Base-by-base conservation (phyloP, 108 stramenopile species). In the Seminavis robusta region DNA sequence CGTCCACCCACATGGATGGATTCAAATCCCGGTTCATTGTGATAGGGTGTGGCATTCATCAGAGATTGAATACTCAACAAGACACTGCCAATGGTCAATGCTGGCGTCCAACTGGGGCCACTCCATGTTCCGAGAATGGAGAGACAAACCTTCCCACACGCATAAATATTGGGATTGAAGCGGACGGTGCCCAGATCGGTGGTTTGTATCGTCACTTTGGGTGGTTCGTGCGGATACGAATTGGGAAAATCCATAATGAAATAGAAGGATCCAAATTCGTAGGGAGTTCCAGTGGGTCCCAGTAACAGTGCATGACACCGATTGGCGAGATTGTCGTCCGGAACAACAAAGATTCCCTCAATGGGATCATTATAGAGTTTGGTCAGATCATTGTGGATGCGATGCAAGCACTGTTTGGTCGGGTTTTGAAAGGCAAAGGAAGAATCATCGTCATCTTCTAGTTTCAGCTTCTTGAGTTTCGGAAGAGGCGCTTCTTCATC, bases 101-200 rank as follows among this genome's bases (percentile, higher is more conserved):
- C 60, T 5, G 75, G 65, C n/a, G 68, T 67, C 94, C 94, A 94
- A 7, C 67, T 48, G 13, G 81, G 82, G 0, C 92, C 94, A 1
- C 17, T 2, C 79, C 79, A 80, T 1, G 79, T 80, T 4, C 73
- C 73, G 16, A 81, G 59, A 41, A 81, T 36, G 42, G 65, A 61
- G 30, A 78, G 51, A 50, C 86, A 84, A 0, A 88, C 88, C 52
- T 90, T 95, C 7, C 94, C 94, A 66, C 65, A 41, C 23, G 56
- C 57, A 63, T 97, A 95, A 0, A 97, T 70, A 67, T 95, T 97
- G 7, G 94, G 95, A 56, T 89, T 90, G 65, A 91, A 93, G 4
- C 94, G 63, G 19, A 75, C 65, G 16, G 32, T 54, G 15, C 92
- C 90, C 11, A 67, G 63, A 0, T 83, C 93, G 1, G 95, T 96